Evolutionary conservation across 306 rosid species (phyloP), one percentile per base, ranked within the genome.

Genomic region (Rosa lucieae): DNA sequence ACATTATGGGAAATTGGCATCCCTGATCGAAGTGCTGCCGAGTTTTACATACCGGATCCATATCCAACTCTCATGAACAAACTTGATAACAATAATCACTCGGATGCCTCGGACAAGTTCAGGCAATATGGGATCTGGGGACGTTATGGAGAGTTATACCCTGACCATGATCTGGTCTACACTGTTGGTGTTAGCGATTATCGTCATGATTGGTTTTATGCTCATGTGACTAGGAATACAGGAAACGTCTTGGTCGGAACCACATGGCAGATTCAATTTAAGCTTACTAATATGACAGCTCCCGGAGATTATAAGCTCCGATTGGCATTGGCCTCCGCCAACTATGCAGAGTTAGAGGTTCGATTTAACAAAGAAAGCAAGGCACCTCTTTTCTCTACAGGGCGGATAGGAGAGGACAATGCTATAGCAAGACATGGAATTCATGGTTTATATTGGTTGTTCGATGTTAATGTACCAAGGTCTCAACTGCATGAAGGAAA

Each of bases 1-100:
- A 92, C 96, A 15, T 70, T 92, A 0, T 95, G 96, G 99, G 98
- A 92, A 75, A 95, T 95, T 8, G 98, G 98, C 66, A 18, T 90
- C 72, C 98, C 99, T 2, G 99, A 95, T 71, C 95, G 99, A 9
- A 59, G 88, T 10, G 95, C 99, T 0, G 85, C 79, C 0, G 98
- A 95, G 79, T 92, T 89, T 47, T 79, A 17, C 53, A 47, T 92
- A 43, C 98, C 99, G 11, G 86, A 86, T 11, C 87, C 98, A 1
- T 12, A 83, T 23, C 88, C 97, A 1, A 74, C 53, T 2, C 86
- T 87, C 53, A 10, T 40, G 53, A 94, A 92, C 80, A 69, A 4
- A 6, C 70, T 94, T 23, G 88, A 69, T 70, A n/a, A 65, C 69
- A 65, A 5, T 18, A 37, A 71, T 1, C 29, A 63, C 1, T 32